Evolutionary conservation across 2,329 filamentous ascomycete species (phyloP).

Genomic region (Paecilomyces formosus): DNA sequence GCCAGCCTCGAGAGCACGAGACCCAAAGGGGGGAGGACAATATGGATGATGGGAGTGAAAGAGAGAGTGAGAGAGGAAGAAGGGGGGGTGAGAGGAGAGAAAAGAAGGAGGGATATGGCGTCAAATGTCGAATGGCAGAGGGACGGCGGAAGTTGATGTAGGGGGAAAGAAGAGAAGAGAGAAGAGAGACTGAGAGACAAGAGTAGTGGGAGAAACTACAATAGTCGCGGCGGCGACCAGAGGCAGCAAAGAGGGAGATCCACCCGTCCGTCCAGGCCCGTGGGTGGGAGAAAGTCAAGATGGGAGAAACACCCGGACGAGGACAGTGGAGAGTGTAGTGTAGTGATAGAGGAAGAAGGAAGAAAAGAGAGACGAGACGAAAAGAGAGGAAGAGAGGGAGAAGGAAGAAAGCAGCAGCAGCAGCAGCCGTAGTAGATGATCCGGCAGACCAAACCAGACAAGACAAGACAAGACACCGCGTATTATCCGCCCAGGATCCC

Average conservation of each 20-base stretch:
- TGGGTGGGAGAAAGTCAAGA: constrained; percentile 5
- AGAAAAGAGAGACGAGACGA: constrained; percentile 6
- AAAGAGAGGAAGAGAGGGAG: constrained; percentile 1
- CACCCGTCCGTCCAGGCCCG: constrained; percentile 9
- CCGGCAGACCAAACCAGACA: too few relatives aligned
- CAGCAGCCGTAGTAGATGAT: background rate
- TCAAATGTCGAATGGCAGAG: background rate
- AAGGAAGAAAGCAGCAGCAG: background rate
- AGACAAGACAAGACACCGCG: background rate
- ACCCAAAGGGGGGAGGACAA: background rate
- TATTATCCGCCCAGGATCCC: constrained; percentile 22
- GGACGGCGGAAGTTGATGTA: background rate
- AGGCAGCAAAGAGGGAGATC: constrained; percentile 15
- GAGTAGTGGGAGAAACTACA: constrained; percentile 16
- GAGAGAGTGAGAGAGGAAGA: constrained; percentile 10
- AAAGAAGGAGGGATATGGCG: background rate
- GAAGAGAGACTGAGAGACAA: constrained; percentile 10
- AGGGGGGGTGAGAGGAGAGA: constrained; percentile 8
- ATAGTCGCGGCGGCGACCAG: constrained; percentile 11
- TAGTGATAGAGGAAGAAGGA: constrained; percentile 9
- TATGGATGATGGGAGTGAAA: constrained; percentile 3
- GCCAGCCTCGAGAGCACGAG: constrained; percentile 1
- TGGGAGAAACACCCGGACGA: constrained; percentile 1
- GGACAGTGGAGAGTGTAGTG: background rate
- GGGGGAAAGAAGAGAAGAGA: constrained; percentile 1